Evolutionary conservation across 352 stramenopile species (phyloP), one percentile per base, ranked within the genome.

Genomic region (Pythium utonaiense): DNA sequence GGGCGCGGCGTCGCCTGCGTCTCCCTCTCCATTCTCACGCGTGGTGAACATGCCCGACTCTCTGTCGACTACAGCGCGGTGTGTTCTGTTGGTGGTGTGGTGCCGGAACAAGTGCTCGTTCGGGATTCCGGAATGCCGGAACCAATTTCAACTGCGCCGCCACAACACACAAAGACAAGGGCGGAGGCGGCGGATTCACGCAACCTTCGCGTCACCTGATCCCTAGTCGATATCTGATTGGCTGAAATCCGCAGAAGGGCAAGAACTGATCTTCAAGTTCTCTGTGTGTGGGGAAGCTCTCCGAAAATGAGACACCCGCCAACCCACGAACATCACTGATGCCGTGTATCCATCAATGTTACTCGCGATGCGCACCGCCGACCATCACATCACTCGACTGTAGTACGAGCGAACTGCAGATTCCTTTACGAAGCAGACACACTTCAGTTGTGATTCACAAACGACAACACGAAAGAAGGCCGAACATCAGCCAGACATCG

Each of bases 161-260:
- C 38, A 14, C 6, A 3, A 4, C 40, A 60, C 53, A 69, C 62
- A 69, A 69, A 64, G 62, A 64, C 54, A 64, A 69, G 62, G 54
- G 6, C 50, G 33, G 41, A 22, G 22, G n/a, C 12, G 34, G 19
- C 21, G 25, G 25, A 27, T 51, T 64, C 54, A 50, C 22, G 56
- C 62, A 17, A 69, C 62, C 61, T 66, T 72, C 54, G 27, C n/a
- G 30, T 9, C 30, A 68, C 65, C 21, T 59, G 6, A 1, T 2
- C 1, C 8, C 22, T 34, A 10, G 9, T 9, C 9, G 9, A 9
- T 10, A 33, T 33, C 6, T 69, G n/a, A 69, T 69, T 69, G 62
- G 62, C 21, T 51, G 21, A 67, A 59, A 70, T 44, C 31, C 3
- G n/a, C 9, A 22, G 50, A 13, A 44, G 7, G 9, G 16, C 44